Conservation (phyloP, 225 moss, liverwort and hornwort genomes). For the Sphagnum contortum region DNA sequence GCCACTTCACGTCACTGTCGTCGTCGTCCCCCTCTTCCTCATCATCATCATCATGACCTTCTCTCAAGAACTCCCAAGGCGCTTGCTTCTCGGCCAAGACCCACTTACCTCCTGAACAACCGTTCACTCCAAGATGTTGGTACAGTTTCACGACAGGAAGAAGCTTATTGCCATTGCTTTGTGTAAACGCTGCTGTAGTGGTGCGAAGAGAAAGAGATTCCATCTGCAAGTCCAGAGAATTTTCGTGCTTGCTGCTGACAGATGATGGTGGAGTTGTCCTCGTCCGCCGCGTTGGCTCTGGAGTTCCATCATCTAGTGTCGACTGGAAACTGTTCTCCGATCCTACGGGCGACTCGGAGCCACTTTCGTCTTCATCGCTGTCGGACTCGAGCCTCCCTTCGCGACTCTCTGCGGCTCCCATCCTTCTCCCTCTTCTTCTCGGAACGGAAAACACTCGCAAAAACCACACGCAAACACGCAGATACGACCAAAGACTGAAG, state of each 20-base stretch:
- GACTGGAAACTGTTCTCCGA: conserved; percentile 63
- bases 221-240: conserved; percentile 46
- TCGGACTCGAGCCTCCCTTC: conserved; percentile 50
- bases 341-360: conserved; percentile 63
- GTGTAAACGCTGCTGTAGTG: too few species aligned
- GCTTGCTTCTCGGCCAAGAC: conserved; percentile 54
- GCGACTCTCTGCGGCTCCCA: conserved; percentile 84
- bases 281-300: neutral
- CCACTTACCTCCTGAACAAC: conserved; percentile 51
- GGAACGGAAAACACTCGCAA: too few species aligned
- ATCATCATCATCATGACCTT: conserved; percentile 27
- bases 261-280: conserved; percentile 22
- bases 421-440: conserved; percentile 2
- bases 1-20: conserved; percentile 49
- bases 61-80: conserved; percentile 66
- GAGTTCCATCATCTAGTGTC: conserved; percentile 32
- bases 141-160: conserved; percentile 74
- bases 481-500: too few species aligned
- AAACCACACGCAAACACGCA: too few species aligned
- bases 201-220: conserved; percentile 42
- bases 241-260: conserved; percentile 2
- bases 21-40: conserved; percentile 35
- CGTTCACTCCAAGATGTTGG: conserved; percentile 48
- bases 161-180: conserved; percentile 16
- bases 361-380: conserved; percentile 43